Conservation (phyloP, 768 basidiomycete species). For the Porphyrellus cyaneotinctus region DNA sequence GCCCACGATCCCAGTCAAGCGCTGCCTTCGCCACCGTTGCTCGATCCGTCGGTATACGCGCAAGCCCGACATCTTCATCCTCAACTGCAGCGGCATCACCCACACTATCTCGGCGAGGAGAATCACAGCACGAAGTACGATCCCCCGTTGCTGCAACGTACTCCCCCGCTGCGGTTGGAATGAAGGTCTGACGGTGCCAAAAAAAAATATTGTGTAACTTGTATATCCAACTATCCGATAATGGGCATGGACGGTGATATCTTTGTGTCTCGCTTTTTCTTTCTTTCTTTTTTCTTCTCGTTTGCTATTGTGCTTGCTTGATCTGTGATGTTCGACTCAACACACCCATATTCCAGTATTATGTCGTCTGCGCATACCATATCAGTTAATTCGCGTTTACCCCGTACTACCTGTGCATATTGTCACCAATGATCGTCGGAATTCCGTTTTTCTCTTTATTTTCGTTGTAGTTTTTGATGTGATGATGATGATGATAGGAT, state of each 20-base stretch:
- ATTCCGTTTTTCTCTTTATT: not conserved
- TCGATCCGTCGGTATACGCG: constrained; percentile 30
- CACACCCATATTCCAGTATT: constrained; percentile 15
- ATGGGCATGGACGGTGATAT: constrained; percentile 24
- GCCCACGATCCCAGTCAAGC: constrained; percentile 30
- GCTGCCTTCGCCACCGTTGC: constrained; percentile 32
- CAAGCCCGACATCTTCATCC: constrained; percentile 33
- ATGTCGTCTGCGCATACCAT: constrained; percentile 20
- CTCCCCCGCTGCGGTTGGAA: constrained; percentile 47
- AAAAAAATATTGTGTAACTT: constrained; percentile 9
- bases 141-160: constrained; percentile 40
- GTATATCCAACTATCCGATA: constrained; percentile 27
- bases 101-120: constrained; percentile 34
- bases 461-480: not conserved
- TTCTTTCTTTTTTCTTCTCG: not conserved
- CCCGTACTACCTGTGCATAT: constrained; percentile 23
- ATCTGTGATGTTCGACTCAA: not conserved
- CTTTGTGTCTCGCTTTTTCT: not conserved
- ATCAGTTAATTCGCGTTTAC: constrained; percentile 20
- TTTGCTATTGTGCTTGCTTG: constrained; percentile 1
- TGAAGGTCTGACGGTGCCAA: constrained; percentile 36
- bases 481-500: not conserved
- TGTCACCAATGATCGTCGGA: constrained; percentile 1
- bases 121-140: constrained; percentile 41
- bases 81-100: constrained; percentile 33